These are phyloP conservation scores for Metschnikowia peoriensis DNA, from an alignment of 805 yeast genomes.

Conservation along the genomic window DNA sequence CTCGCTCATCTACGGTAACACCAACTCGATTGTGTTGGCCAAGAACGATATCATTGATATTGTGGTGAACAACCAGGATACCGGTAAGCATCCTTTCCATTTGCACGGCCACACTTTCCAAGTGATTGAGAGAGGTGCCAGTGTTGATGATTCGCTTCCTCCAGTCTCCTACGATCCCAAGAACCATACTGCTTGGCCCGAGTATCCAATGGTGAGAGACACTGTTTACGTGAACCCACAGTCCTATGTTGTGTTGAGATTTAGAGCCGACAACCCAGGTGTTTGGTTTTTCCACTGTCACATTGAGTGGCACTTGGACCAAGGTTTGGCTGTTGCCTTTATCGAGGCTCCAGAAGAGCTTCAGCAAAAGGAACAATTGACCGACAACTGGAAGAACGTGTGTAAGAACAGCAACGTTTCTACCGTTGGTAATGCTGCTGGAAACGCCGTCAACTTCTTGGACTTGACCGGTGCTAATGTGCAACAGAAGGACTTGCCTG, in stretches of 20 bases:
- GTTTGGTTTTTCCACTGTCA: constrained; percentile 99
- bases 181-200: constrained; percentile 49
- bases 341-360: constrained; percentile 81
- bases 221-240: constrained; percentile 75
- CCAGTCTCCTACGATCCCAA: constrained; percentile 58
- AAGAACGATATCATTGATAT: constrained; percentile 72
- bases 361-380: constrained; percentile 49
- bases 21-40: constrained; percentile 69
- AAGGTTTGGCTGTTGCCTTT: constrained; percentile 81
- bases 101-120: constrained; percentile 94
- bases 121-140: constrained; percentile 67
- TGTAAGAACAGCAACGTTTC: constrained; percentile 60
- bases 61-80: constrained; percentile 79
- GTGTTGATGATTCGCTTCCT: constrained; percentile 50
- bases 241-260: constrained; percentile 82
- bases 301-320: constrained; percentile 96
- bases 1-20: constrained; percentile 70
- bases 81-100: constrained; percentile 97
- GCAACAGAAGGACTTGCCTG: constrained; percentile 67
- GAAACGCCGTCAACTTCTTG: constrained; percentile 56
- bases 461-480: constrained; percentile 74
- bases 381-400: constrained; percentile 56
- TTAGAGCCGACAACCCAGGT: constrained; percentile 94
- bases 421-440: constrained; percentile 85
- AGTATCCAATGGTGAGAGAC: constrained; percentile 83